Evolutionary conservation across 352 stramenopile species (phyloP).

Genomic region (Discostella stelligera): DNA sequence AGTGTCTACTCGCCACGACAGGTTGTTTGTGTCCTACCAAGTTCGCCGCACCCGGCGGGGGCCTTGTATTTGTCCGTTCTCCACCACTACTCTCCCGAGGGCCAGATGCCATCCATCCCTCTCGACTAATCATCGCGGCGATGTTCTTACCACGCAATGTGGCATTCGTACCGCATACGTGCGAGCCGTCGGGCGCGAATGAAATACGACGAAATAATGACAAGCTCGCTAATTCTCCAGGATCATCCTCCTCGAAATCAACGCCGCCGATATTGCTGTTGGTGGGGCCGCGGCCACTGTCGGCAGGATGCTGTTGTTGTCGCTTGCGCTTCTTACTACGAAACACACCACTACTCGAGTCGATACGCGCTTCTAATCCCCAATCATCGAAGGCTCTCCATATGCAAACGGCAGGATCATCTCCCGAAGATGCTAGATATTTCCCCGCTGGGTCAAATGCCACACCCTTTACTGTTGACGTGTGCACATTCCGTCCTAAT

Average conservation of each 20-base stretch:
- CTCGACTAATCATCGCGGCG: slow-evolving; percentile 74
- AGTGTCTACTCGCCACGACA: slow-evolving; percentile 74
- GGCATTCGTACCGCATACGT: slow-evolving; percentile 79
- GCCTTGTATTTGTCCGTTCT: slow-evolving; percentile 1
- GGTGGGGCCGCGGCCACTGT: slow-evolving; percentile 1
- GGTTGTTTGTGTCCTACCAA: slow-evolving; percentile 81
- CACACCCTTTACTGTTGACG: slow-evolving; percentile 80
- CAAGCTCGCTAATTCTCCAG: slow-evolving; percentile 60
- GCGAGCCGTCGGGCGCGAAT: slow-evolving; percentile 75
- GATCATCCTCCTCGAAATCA: slow-evolving; percentile 48
- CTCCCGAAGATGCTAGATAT: slow-evolving; percentile 77
- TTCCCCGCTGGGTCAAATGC: slow-evolving; percentile 81
- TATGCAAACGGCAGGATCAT: slow-evolving; percentile 81
- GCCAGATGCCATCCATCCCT: slow-evolving; percentile 66
- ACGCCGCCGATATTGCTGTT: neutral
- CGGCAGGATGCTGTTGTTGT: neutral
- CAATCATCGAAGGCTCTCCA: slow-evolving; percentile 82
- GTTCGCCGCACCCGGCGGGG: slow-evolving; percentile 68
- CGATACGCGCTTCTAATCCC: slow-evolving; percentile 75
- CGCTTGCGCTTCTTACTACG: slow-evolving; percentile 60
- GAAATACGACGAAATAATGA: slow-evolving; percentile 78
- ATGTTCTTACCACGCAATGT: slow-evolving; percentile 78
- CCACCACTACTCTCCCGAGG: slow-evolving; percentile 11
- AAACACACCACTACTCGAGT: slow-evolving; percentile 72
- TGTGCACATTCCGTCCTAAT: slow-evolving; percentile 71